These are phyloP conservation scores for Luffa aegyptiaca DNA, from an alignment of 306 rosid genomes.

Conservation along the genomic window DNA sequence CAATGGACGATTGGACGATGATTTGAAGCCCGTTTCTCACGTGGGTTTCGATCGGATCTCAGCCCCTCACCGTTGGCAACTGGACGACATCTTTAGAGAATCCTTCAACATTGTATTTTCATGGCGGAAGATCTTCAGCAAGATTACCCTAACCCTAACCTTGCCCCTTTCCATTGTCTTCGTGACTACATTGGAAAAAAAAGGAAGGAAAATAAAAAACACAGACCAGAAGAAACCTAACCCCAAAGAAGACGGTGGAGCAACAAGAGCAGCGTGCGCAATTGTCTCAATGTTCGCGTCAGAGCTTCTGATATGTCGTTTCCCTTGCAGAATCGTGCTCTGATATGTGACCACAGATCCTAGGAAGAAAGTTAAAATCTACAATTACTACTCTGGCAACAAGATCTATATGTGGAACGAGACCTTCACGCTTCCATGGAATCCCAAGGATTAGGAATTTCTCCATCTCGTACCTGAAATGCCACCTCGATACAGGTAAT, in stretches of 20 bases:
- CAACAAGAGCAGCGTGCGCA: no score
- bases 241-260: no score
- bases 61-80: no score
- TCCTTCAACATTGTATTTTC: constrained; percentile 7
- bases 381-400: constrained; percentile 17
- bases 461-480: constrained; percentile 21
- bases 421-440: constrained; percentile 30
- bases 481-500: constrained; percentile 12
- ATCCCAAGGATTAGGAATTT: constrained; percentile 16
- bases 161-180: constrained; percentile 11
- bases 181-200: no score
- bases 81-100: constrained; percentile 9
- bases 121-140: constrained; percentile 17
- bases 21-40: no score
- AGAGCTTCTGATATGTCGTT: no score
- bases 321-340: no score
- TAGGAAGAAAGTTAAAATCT: constrained; percentile 18
- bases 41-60: no score
- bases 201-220: no score
- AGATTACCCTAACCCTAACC: constrained; percentile 12
- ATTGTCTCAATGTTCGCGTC: no score
- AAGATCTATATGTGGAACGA: constrained; percentile 35
- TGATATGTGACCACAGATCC: constrained; percentile 22
- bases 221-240: no score
- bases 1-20: no score